Evolutionary conservation across 208 protist species (phyloP).

Genomic region (Naegleria gruberi): DNA sequence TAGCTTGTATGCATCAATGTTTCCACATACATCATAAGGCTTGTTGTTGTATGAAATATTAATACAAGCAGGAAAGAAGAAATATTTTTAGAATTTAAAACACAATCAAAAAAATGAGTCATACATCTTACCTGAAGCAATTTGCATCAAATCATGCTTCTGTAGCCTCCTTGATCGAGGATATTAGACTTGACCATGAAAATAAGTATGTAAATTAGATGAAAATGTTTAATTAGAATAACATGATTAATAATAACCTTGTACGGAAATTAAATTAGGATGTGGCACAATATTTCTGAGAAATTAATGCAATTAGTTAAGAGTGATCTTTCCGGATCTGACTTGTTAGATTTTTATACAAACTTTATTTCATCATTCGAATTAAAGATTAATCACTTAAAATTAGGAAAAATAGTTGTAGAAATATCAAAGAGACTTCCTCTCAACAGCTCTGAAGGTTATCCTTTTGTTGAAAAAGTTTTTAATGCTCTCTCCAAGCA

Average conservation of each 20-base stretch:
- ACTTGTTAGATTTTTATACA: slow-evolving; percentile 30
- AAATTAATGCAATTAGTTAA: background rate
- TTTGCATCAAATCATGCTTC: background rate
- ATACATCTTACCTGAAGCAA: background rate
- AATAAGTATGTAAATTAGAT: background rate
- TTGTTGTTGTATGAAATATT: no score
- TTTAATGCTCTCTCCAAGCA: background rate
- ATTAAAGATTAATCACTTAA: slow-evolving; percentile 35
- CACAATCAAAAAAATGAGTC: background rate
- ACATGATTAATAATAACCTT: no score
- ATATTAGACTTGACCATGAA: background rate
- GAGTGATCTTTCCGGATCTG: background rate
- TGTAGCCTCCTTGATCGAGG: background rate
- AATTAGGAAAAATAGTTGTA: slow-evolving; percentile 27
- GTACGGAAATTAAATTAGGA: background rate
- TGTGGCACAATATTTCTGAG: slow-evolving; percentile 18
- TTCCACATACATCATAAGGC: no score
- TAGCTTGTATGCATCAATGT: no score
- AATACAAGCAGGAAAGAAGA: no score
- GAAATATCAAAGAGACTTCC: slow-evolving; percentile 18
- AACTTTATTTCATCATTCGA: slow-evolving; percentile 39
- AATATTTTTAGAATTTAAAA: no score
- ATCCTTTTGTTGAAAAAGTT: slow-evolving; percentile 2
- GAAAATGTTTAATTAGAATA: no score
- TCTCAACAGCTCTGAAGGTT: background rate